phyloP scores from a whole-genome alignment of 345 rosid genomes.

The Combretum micranthum region DNA sequence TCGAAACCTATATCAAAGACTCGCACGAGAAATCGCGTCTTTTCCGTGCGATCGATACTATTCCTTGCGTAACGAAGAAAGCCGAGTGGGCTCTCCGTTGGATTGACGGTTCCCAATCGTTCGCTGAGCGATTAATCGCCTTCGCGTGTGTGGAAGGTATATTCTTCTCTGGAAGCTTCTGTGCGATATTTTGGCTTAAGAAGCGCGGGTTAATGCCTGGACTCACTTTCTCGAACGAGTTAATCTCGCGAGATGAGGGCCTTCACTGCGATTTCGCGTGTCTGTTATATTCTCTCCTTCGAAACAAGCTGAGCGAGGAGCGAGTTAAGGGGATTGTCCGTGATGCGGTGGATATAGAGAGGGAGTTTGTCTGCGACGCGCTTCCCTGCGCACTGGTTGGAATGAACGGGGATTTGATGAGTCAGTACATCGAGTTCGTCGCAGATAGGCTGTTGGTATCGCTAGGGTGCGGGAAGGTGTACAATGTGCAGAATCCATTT shows the following conservation, averaged over 20 bases:
- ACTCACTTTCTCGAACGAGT: conserved; percentile 82
- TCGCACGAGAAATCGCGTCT: conserved; percentile 47
- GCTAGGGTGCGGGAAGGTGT: conserved; percentile 65
- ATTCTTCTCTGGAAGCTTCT: conserved; percentile 89
- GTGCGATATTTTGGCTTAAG: conserved; percentile 87
- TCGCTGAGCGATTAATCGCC: conserved; percentile 71
- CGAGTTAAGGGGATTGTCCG: conserved; percentile 56
- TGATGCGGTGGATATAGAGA: conserved; percentile 86
- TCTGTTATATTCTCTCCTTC: conserved; percentile 45
- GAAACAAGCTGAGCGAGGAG: conserved; percentile 56
- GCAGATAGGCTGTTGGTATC: conserved; percentile 70
- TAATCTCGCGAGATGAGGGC: conserved; percentile 92
- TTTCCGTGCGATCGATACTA: conserved; percentile 66
- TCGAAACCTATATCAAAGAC: conserved; percentile 87
- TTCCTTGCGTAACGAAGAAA: conserved; percentile 71
- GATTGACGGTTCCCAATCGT: conserved; percentile 73
- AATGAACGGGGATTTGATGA: conserved; percentile 71
- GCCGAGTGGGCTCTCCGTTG: conserved; percentile 75
- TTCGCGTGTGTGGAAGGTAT: conserved; percentile 98
- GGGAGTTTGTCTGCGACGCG: conserved; percentile 92
- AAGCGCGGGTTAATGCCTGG: conserved; percentile 96
- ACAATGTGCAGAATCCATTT: conserved; percentile 55
- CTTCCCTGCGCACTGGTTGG: conserved; percentile 86
- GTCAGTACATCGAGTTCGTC: conserved; percentile 83
- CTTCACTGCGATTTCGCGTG: conserved; percentile 95